Evolutionary conservation across 768 basidiomycete genomes (phyloP).

Genomic region (Thelephora aurantiotincta): DNA sequence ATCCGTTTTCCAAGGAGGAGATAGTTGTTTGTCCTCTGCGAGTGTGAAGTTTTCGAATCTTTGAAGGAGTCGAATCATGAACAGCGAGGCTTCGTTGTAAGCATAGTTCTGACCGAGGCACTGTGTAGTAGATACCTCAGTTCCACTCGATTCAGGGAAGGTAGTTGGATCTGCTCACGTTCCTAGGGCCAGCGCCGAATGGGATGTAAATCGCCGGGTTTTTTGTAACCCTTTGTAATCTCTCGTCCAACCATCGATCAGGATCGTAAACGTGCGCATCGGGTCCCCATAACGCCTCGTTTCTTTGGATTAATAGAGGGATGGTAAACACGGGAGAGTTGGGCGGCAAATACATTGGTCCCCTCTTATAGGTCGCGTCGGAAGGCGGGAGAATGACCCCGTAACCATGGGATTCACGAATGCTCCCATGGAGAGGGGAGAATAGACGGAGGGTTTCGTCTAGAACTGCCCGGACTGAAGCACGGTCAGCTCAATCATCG

Average conservation of each 20-base stretch:
- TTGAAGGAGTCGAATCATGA: conserved; percentile 55
- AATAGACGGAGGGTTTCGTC: conserved; percentile 70
- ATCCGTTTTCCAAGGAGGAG: conserved; percentile 30
- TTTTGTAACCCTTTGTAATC: conserved; percentile 31
- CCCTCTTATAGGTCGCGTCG: conserved; percentile 28
- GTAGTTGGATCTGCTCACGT: conserved; percentile 17
- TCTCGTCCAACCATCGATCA: conserved; percentile 57
- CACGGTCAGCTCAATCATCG: background rate
- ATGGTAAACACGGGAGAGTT: conserved; percentile 43
- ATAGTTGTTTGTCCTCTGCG: conserved; percentile 46
- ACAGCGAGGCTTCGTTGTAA: conserved; percentile 59
- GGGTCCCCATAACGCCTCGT: conserved; percentile 52
- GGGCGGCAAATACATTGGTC: conserved; percentile 44
- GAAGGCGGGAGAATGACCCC: conserved; percentile 38
- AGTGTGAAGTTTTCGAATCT: conserved; percentile 46
- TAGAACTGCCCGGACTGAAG: conserved; percentile 56
- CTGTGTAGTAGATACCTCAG: conserved; percentile 17
- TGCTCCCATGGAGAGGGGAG: conserved; percentile 66
- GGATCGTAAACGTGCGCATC: conserved; percentile 69
- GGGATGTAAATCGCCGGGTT: conserved; percentile 62
- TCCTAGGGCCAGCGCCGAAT: conserved; percentile 58
- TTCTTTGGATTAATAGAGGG: conserved; percentile 53
- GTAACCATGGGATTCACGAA: conserved; percentile 38
- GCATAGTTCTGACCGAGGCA: conserved; percentile 66
- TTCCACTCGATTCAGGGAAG: background rate